A percentile compares a stretch with the other conserved stretches of the same genome.
Evolutionary conservation across 2,329 filamentous ascomycete genomes (phyloP).

Genomic region (Diaporthe vexans): DNA sequence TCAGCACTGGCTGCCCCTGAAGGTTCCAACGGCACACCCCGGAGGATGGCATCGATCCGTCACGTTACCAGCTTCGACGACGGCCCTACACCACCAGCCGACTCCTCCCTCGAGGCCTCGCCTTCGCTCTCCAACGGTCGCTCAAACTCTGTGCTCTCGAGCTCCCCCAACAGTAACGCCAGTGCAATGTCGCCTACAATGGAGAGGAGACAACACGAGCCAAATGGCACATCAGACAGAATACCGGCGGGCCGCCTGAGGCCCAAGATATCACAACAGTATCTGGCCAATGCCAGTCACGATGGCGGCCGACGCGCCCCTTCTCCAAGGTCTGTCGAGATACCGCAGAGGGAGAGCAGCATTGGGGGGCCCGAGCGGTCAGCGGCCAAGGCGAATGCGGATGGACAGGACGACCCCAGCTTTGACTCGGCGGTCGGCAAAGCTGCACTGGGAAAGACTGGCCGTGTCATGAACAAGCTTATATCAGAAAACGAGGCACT

Average conservation of each 20-base stretch:
- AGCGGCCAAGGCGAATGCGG: slow-evolving; percentile 38
- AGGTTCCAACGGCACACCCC: slow-evolving; percentile 46
- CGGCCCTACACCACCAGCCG: slow-evolving; percentile 54
- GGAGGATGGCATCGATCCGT: slow-evolving; percentile 62
- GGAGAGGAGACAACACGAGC: slow-evolving; percentile 51
- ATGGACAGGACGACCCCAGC: slow-evolving; percentile 43
- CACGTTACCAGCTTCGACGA: slow-evolving; percentile 69
- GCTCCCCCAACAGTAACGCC: slow-evolving; percentile 68
- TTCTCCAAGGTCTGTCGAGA: slow-evolving; percentile 45
- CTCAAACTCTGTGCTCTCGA: slow-evolving; percentile 66
- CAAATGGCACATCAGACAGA: slow-evolving; percentile 48
- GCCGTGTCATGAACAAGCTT: slow-evolving; percentile 83
- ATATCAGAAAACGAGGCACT: slow-evolving; percentile 85
- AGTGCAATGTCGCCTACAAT: slow-evolving; percentile 61
- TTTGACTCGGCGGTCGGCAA: slow-evolving; percentile 79
- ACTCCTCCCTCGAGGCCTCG: slow-evolving; percentile 55
- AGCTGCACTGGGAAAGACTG: slow-evolving; percentile 80
- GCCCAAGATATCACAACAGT: slow-evolving; percentile 45
- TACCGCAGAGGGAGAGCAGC: slow-evolving; percentile 47
- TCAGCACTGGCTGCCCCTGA: slow-evolving; percentile 43
- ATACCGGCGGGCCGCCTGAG: slow-evolving; percentile 55
- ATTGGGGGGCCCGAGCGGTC: slow-evolving; percentile 37
- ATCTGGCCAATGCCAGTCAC: slow-evolving; percentile 37
- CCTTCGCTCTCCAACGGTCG: slow-evolving; percentile 49
- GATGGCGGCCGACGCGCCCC: slow-evolving; percentile 42